These are phyloP conservation scores for Carallia pectinifolia DNA, from an alignment of 345 rosid genomes.

Conservation along the genomic window DNA sequence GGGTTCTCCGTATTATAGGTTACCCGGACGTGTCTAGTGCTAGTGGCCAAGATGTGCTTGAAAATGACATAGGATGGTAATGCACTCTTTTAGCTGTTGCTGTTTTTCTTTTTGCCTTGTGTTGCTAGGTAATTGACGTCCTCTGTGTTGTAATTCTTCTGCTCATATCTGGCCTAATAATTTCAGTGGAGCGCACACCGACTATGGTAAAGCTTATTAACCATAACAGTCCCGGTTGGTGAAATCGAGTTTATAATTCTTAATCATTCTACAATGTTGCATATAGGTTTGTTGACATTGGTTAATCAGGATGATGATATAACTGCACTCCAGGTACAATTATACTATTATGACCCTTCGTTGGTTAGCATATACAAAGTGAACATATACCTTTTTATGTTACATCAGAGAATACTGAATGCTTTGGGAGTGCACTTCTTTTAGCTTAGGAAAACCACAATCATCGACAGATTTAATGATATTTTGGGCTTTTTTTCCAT, in stretches of 20 bases:
- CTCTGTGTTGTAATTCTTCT: not conserved
- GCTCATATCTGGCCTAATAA: conserved; percentile 14
- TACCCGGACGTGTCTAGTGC: conserved; percentile 54
- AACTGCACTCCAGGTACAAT: conserved; percentile 72
- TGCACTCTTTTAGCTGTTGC: conserved; percentile 9
- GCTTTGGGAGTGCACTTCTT: too few relatives aligned
- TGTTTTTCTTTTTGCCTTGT: conserved; percentile 1
- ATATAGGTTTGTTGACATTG: conserved; percentile 63
- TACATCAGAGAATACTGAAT: too few relatives aligned
- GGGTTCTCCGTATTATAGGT: conserved; percentile 80
- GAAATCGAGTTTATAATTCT: conserved; percentile 2
- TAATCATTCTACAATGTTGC: conserved; percentile 1
- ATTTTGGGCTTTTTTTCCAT: too few relatives aligned
- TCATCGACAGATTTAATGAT: too few relatives aligned
- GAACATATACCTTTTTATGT: too few relatives aligned
- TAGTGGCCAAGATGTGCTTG: conserved; percentile 28
- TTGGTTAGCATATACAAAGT: not conserved
- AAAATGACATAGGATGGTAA: conserved; percentile 84
- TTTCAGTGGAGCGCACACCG: conserved; percentile 82
- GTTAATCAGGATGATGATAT: conserved; percentile 84
- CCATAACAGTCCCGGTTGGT: not conserved
- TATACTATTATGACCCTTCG: not conserved
- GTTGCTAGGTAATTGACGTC: not conserved
- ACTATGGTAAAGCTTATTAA: conserved; percentile 56
- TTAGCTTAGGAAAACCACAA: too few relatives aligned